Evolutionary conservation across 2,329 filamentous ascomycete genomes (phyloP).

Genomic region (Lachnellula subtilissima): DNA sequence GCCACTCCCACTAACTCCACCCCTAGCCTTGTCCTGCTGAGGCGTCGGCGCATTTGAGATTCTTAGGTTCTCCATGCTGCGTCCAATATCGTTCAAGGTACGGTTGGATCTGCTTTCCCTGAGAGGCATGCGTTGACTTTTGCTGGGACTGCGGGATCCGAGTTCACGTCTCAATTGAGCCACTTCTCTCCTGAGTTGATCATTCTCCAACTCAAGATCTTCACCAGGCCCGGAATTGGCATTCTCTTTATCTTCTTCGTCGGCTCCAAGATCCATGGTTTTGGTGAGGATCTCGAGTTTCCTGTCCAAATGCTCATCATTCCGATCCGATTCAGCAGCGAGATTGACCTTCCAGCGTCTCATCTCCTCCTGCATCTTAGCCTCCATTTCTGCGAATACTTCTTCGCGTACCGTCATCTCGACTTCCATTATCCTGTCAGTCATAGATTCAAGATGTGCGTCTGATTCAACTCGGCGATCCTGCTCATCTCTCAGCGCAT

Average conservation of each 20-base stretch:
- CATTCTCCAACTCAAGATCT: slow-evolving; percentile 66
- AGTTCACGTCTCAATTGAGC: slow-evolving; percentile 62
- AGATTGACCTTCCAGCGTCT: slow-evolving; percentile 75
- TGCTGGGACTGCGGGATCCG: slow-evolving; percentile 41
- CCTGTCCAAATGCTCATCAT: slow-evolving; percentile 79
- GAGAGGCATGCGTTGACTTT: slow-evolving; percentile 18
- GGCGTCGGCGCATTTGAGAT: background rate
- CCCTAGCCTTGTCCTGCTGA: background rate
- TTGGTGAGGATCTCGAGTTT: slow-evolving; percentile 73
- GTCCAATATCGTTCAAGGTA: background rate
- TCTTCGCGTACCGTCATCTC: slow-evolving; percentile 87
- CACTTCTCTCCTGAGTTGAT: slow-evolving; percentile 61
- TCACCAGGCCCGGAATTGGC: slow-evolving; percentile 32
- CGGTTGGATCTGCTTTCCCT: slow-evolving; percentile 3
- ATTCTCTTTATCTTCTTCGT: slow-evolving; percentile 56
- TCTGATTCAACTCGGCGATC: slow-evolving; percentile 68
- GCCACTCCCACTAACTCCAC: background rate
- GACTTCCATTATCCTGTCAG: slow-evolving; percentile 60
- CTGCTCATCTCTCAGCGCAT: slow-evolving; percentile 66
- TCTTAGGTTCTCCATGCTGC: slow-evolving; percentile 15
- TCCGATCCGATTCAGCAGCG: slow-evolving; percentile 72
- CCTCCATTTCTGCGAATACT: slow-evolving; percentile 81
- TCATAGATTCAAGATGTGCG: slow-evolving; percentile 61
- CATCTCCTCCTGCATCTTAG: slow-evolving; percentile 67
- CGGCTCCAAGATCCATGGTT: slow-evolving; percentile 38